Evolutionary conservation across 768 basidiomycete species (phyloP).

Genomic region (Tricholoma flavovirens): DNA sequence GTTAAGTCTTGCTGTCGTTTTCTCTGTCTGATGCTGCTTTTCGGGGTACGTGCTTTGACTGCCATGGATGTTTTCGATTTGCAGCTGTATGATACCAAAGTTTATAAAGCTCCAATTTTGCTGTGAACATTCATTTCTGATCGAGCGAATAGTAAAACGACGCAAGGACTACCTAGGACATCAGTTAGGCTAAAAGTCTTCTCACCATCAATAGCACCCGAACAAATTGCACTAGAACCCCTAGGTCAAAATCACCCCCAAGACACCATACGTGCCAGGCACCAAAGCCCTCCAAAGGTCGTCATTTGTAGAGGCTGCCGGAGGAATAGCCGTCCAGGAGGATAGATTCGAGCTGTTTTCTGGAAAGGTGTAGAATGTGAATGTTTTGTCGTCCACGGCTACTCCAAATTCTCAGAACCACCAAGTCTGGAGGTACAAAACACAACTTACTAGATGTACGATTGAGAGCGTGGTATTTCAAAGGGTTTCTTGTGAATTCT

Average conservation of each 20-base stretch:
- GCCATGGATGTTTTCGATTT: too few relatives aligned
- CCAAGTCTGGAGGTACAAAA: neutral
- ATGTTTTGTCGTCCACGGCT: neutral
- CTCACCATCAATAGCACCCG: too few relatives aligned
- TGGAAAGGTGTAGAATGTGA: conserved; percentile 4
- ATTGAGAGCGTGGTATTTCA: too few relatives aligned
- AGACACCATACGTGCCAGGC: neutral
- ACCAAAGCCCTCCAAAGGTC: conserved; percentile 2
- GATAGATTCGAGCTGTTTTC: neutral
- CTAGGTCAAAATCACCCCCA: neutral
- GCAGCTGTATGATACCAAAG: too few relatives aligned
- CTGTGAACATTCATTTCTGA: too few relatives aligned
- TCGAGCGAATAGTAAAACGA: too few relatives aligned
- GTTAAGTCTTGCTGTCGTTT: neutral
- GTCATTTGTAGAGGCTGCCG: neutral
- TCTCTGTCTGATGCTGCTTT: neutral
- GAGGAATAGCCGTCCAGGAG: conserved; percentile 2
- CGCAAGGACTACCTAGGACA: too few relatives aligned
- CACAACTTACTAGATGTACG: neutral
- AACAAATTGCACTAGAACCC: neutral
- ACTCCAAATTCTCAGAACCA: neutral
- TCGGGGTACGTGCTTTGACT: neutral
- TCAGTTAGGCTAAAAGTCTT: too few relatives aligned
- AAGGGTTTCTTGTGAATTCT: neutral
- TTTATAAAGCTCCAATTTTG: too few relatives aligned